Base-by-base conservation (phyloP, 2,329 filamentous ascomycete genomes). In the Aspergillus transmontanensis region DNA sequence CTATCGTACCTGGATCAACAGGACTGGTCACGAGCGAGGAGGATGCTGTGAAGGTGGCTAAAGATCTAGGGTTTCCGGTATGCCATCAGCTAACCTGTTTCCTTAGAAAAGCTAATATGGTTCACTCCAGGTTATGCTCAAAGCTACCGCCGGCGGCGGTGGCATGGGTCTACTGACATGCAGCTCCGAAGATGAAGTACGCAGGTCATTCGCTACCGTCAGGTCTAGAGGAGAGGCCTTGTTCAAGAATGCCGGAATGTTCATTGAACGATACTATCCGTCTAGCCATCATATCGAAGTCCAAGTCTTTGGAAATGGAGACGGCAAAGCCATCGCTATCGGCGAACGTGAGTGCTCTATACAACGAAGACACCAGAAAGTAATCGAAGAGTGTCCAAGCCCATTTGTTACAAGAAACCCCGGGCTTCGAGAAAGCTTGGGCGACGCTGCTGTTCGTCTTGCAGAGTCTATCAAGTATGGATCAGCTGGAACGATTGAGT, bases 401-500 rank as follows among this genome's bases (percentile, higher is more conserved):
- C 92, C 93, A 0, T 89, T 89, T 63, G 79, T 87, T 0, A 76
- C 79, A 56, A 78, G 71, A 48, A 78, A 83, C 59, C 75, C 76
- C 81, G 87, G 76, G 84, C 88, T 87, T 82, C 89, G 72, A 76
- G 86, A 80, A 84, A 87, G 75, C 85, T 86, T 87, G 14, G 77
- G 81, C 1, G 88, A 89, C 3, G 84, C 90, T 14, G 92, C 93
- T 4, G 90, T 96, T 5, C 86, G 87, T n/a, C 79, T 87, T 21
- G 84, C 84, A 0, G 80, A 83, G 67, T 82, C 80, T 0, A 81
- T 86, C 62, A 78, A 80, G 3, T 97, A 97, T 72, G 90, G 90
- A n/a, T 92, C 91, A 7, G 93, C 92, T 10, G 93, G 93, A 1
- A 97, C 93, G 0, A 90, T 97, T 23, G 93, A 97, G 78, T 97